Evolutionary conservation across 495 filamentous ascomycete species (phyloP).

Genomic region (Penicillium mononematosum): DNA sequence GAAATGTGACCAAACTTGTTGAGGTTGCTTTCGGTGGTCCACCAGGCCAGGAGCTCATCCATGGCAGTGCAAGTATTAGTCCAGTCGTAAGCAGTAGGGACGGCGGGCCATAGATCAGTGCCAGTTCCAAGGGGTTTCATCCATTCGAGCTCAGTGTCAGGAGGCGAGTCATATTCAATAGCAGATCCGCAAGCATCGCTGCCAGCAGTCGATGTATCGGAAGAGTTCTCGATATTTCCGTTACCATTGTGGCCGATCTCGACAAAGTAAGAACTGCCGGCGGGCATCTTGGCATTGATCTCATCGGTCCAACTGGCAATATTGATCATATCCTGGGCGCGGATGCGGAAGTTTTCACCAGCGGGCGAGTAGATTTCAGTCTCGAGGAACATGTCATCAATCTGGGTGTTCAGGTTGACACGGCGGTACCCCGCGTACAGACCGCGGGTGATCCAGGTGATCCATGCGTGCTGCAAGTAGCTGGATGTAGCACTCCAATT

Average conservation of each 20-base stretch:
- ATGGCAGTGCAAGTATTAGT: conserved; percentile 44
- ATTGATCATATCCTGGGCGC: conserved; percentile 46
- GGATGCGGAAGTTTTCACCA: conserved; percentile 50
- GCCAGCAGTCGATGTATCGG: conserved; percentile 34
- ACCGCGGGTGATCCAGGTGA: conserved; percentile 60
- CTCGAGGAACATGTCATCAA: conserved; percentile 62
- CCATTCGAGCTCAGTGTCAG: conserved; percentile 54
- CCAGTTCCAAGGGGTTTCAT: conserved; percentile 58
- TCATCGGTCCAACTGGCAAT: conserved; percentile 49
- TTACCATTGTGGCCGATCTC: conserved; percentile 64
- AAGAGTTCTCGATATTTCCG: conserved; percentile 54
- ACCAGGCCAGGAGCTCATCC: conserved; percentile 53
- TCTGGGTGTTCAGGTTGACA: conserved; percentile 58
- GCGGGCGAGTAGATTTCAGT: conserved; percentile 53
- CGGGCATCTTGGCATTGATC: conserved; percentile 53
- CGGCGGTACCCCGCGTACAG: conserved; percentile 56
- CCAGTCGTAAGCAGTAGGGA: conserved; percentile 49
- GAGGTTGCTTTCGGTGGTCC: conserved; percentile 43
- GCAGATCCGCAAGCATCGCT: conserved; percentile 33
- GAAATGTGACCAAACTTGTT: conserved; percentile 57
- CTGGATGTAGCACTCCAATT: conserved; percentile 56
- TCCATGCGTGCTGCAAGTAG: conserved; percentile 62
- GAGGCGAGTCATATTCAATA: conserved; percentile 39
- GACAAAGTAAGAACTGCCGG: conserved; percentile 54
- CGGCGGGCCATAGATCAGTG: conserved; percentile 52